Base-by-base conservation (phyloP, 164 flowering plant species). In the Cinnamomum micranthum region DNA sequence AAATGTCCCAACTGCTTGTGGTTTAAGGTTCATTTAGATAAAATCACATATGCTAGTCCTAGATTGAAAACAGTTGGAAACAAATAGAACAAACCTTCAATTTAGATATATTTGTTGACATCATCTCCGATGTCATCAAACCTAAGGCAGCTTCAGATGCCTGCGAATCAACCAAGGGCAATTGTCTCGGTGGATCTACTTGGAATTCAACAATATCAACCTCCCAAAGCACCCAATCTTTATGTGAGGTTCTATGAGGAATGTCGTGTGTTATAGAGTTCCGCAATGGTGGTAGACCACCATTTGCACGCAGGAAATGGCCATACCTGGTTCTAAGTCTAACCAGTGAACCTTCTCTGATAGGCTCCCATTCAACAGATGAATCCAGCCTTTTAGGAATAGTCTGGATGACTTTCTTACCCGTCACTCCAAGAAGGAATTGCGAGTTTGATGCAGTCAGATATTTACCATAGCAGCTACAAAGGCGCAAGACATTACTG, bases 281-380 rank as follows among this genome's bases (percentile, higher is more conserved):
- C 28, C 94, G 80, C 98, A 97, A 94, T 5, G 98, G 97, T 17
- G 97, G 97, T 11, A 90, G 7, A 1, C 92, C 92, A 0, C 95
- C 97, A 77, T 94, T 94, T 27, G 88, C 98, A 23, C 98, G 81
- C 70, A 94, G 78, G 75, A 80, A 94, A 65, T 92, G 77, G 3
- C 95, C 97, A 71, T 90, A 88, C 27, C 89, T 77, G 5, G 98
- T 94, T 84, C 73, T 87, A 52, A 94, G 84, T 83, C 84, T 90
- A 27, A 92, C 79, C 23, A 73, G 81, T 35, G 69, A 50, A 41
- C 90, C 96, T 10, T 90, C 98, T 55, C 87, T 73, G 25, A 90
- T 41, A 35, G 98, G 96, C 70, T 88, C 92, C 98, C 97, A 94
- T 80, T 89, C 96, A 60, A 90, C 75, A 17, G 96, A 89, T 1